Conservation (phyloP, 1,284 basidiomycete species). For the Moesziomyces parantarcticus region DNA sequence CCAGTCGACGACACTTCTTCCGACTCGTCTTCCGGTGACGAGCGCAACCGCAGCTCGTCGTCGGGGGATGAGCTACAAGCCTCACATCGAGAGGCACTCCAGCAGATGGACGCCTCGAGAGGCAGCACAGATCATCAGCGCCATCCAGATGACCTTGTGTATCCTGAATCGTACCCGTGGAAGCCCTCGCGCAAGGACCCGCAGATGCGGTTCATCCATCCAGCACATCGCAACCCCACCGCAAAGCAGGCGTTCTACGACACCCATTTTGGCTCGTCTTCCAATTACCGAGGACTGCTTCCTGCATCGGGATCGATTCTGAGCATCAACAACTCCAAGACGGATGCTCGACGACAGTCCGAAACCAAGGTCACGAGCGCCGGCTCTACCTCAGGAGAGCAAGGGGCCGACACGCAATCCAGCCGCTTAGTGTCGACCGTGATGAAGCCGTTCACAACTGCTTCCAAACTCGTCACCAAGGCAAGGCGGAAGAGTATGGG, state of each 20-base stretch:
- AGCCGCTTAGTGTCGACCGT: constrained; percentile 14
- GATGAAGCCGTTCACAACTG: constrained; percentile 29
- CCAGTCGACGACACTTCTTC: constrained; percentile 11
- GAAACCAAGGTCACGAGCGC: constrained; percentile 6
- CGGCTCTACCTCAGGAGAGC: background rate
- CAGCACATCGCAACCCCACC: constrained; percentile 53
- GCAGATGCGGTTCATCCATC: constrained; percentile 27
- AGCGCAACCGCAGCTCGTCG: constrained; percentile 1
- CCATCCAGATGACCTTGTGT: constrained; percentile 43
- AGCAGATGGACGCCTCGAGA: background rate
- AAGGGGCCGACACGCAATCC: constrained; percentile 4
- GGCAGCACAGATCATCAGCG: background rate
- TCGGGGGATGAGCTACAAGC: constrained; percentile 11
- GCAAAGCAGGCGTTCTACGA: constrained; percentile 61
- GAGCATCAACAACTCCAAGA: constrained; percentile 1
- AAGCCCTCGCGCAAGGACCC: constrained; percentile 25
- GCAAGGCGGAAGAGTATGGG: constrained; percentile 22
- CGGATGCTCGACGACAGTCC: constrained; percentile 9
- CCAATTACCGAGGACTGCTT: constrained; percentile 35
- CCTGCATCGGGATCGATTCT: constrained; percentile 24
- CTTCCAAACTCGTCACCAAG: constrained; percentile 27
- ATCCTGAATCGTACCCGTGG: constrained; percentile 35
- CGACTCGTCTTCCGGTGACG: constrained; percentile 7
- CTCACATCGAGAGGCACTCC: background rate
- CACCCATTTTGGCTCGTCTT: constrained; percentile 51